phyloP scores from a whole-genome alignment of 148 eudicot species.

The Rhododendron mucronatum region DNA sequence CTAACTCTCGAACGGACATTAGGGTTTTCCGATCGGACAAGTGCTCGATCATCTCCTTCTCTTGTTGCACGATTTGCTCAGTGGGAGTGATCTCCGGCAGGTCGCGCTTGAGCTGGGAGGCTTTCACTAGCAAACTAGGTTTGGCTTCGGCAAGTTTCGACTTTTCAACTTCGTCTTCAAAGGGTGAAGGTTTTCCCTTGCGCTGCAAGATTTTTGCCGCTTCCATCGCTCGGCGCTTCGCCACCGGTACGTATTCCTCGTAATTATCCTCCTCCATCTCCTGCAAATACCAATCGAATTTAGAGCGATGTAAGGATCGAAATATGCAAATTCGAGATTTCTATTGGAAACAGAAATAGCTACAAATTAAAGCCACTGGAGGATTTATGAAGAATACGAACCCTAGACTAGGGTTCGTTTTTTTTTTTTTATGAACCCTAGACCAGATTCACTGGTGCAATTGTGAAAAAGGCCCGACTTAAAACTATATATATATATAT shows the following conservation, averaged over 20 bases:
- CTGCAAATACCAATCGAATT: slow-evolving; percentile 9
- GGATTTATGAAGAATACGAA: no score
- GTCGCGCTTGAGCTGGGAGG: slow-evolving; percentile 67
- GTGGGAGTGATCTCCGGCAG: slow-evolving; percentile 64
- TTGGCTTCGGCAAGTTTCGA: slow-evolving; percentile 45
- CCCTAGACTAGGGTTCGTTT: no score
- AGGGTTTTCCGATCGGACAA: slow-evolving; percentile 68
- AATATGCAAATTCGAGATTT: not conserved
- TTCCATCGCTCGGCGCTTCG: slow-evolving; percentile 72
- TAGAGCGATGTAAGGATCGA: not conserved
- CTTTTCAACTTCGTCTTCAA: slow-evolving; percentile 53
- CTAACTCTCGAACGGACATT: slow-evolving; percentile 83
- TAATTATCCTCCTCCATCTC: slow-evolving; percentile 68
- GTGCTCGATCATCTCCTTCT: slow-evolving; percentile 84
- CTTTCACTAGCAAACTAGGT: slow-evolving; percentile 60
- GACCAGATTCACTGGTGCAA: no score
- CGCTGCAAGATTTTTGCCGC: slow-evolving; percentile 68
- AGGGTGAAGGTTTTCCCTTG: slow-evolving; percentile 39
- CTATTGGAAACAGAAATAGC: not conserved
- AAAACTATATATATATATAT: no score
- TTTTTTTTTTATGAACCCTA: no score
- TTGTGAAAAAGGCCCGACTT: no score
- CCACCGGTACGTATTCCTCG: slow-evolving; percentile 73
- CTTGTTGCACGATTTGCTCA: slow-evolving; percentile 56
- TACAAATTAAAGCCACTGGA: not conserved